Evolutionary conservation across 176 grass and related monocot genomes (phyloP).

Genomic region (Zoysia japonica): DNA sequence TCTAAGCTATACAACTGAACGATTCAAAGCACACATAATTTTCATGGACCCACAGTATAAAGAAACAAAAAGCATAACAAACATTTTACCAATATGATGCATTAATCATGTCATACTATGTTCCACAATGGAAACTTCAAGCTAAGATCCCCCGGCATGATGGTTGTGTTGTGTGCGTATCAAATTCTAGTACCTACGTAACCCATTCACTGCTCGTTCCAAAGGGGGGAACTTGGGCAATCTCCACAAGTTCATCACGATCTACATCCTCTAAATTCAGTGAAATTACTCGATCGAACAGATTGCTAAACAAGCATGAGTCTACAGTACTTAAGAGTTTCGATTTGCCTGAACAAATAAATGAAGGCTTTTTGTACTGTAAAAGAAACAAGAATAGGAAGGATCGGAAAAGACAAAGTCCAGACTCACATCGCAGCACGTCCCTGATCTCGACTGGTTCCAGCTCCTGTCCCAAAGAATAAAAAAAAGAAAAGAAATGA

Average conservation of each 20-base stretch:
- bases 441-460: slow-evolving; percentile 47
- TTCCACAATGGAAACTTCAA: background rate
- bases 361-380: background rate
- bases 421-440: slow-evolving; percentile 55
- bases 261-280: background rate
- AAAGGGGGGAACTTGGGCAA: background rate
- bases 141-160: background rate
- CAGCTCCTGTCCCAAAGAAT: slow-evolving; percentile 27
- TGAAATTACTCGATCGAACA: background rate
- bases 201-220: background rate
- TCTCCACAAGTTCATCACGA: background rate
- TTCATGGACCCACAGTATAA: background rate
- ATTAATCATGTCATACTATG: background rate
- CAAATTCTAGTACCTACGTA: background rate
- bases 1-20: background rate
- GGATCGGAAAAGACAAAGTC: background rate
- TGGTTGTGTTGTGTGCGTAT: background rate
- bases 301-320: slow-evolving; percentile 12
- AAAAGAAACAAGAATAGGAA: background rate
- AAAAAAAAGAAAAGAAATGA: slow-evolving; percentile 5
- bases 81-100: background rate
- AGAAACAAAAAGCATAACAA: background rate
- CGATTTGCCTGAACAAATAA: background rate
- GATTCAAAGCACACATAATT: background rate
- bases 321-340: background rate